Percentiles rank a stretch among this genome's conserved stretches.
Evolutionary conservation across 495 filamentous ascomycete genomes (phyloP).

Genomic region (Penicillium pulvis): DNA sequence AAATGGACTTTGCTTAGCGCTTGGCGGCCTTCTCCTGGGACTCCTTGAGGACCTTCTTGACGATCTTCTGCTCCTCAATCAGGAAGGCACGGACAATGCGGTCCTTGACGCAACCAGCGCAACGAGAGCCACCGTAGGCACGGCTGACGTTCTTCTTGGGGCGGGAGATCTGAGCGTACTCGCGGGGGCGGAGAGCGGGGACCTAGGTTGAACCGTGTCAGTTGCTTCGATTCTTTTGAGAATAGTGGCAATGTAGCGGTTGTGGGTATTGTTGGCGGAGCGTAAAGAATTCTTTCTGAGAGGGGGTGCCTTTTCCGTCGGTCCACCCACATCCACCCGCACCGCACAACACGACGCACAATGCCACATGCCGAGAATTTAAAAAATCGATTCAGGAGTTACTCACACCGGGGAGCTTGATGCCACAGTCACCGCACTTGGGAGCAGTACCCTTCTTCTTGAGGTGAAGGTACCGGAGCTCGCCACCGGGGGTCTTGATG

Average conservation of each 20-base stretch:
- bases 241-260: conserved; percentile 9
- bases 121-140: conserved; percentile 96
- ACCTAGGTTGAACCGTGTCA: conserved; percentile 57
- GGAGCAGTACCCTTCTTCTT: conserved; percentile 97
- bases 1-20: conserved; percentile 48
- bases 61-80: conserved; percentile 99
- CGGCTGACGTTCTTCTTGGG: conserved; percentile 99
- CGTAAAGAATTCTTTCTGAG: conserved; percentile 15
- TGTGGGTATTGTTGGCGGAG: conserved; percentile 11
- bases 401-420: conserved; percentile 93
- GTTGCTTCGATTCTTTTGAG: conserved; percentile 9
- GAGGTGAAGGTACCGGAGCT: conserved; percentile 93
- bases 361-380: conserved; percentile 1
- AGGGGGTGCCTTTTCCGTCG: conserved; percentile 16
- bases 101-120: conserved; percentile 98
- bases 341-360: conserved; percentile 21
- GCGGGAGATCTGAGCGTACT: conserved; percentile 93
- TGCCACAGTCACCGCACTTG: conserved; percentile 98
- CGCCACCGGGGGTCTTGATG: conserved; percentile 93
- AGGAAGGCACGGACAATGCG: conserved; percentile 94
- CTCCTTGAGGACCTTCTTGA: conserved; percentile 99
- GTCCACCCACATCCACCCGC: conserved; percentile 21
- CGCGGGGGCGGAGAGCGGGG: conserved; percentile 93
- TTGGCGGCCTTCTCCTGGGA: conserved; percentile 73
- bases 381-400: conserved; percentile 27